Base-by-base conservation (phyloP, 306 rosid genomes). In the Luffa aegyptiaca region DNA sequence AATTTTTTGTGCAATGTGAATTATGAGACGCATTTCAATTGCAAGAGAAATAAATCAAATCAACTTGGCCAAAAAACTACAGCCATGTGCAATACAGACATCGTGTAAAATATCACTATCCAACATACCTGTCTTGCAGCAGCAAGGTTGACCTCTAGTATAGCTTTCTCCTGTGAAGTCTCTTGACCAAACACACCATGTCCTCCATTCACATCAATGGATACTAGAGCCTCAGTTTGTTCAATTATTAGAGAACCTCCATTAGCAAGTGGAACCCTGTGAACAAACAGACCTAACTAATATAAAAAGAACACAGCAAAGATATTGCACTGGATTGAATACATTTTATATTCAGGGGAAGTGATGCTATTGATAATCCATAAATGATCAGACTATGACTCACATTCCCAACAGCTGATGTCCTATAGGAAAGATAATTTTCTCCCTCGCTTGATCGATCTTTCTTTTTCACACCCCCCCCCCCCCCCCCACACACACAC, bases 161-260 rank as follows among this genome's bases (percentile, higher is more conserved):
- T 86, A 80, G 97, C 99, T 83, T 91, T 84, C 88, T 92, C 87
- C 91, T 93, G 95, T 37, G 99, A 91, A 46, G 87, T 89, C 75
- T 84, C 97, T 56, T 80, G 90, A 82, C 94, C 97, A 76, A 95
- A 83, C 93, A 95, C 87, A 86, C 92, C 96, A 85, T 90, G 97
- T 80, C 99, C 99, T 49, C 97, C 97, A 84, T 95, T 95, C 69
- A 95, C 99, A 80, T 95, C 99, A 59, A 95, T 89, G 55, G 99
- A 95, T 79, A 95, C 99, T 83, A 95, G 82, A 78, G 99, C 99
- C 86, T 93, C 99, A 63, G 99, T 95, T 93, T 95, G 99, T 82
- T 95, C 99, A 72, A 95, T 95, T 81, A 93, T 87, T 74, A 95
- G 84, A 73, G 97, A 95, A 80, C 99, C 99, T 82, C 97, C 97